These are phyloP conservation scores for Diplodia scrobiculata DNA, from an alignment of 2,329 filamentous ascomycete species.

Conservation along the genomic window DNA sequence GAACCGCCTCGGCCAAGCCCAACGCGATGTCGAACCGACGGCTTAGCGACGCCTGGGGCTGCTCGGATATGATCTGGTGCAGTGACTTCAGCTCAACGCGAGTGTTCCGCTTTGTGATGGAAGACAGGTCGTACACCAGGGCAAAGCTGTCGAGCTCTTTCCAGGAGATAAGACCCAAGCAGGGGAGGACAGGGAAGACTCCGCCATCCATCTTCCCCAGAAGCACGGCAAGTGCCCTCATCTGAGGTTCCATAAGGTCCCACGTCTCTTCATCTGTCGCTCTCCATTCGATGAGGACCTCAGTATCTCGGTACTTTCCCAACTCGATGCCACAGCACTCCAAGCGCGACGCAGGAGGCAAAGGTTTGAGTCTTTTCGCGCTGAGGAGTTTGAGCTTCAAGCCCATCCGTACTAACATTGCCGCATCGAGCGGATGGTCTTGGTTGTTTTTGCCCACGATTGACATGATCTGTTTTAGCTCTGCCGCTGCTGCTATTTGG, in stretches of 20 bases:
- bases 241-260: background rate
- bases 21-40: background rate
- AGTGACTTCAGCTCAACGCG: background rate
- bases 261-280: background rate
- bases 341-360: background rate
- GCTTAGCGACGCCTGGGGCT: background rate
- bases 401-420: background rate
- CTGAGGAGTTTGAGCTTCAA: background rate
- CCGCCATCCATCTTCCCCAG: background rate
- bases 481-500: conserved; percentile 9
- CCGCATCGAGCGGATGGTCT: background rate
- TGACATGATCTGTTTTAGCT: conserved; percentile 11
- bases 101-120: background rate
- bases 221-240: conserved; percentile 3
- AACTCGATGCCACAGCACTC: conserved; percentile 7
- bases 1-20: background rate
- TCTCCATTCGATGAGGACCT: conserved; percentile 21
- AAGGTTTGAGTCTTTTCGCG: background rate
- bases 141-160: conserved; percentile 5
- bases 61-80: background rate
- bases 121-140: background rate
- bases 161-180: background rate
- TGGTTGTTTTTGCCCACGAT: background rate
- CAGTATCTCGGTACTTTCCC: background rate
- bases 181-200: background rate